A percentile compares a stretch with the other conserved stretches of the same genome.
Evolutionary conservation across 495 filamentous ascomycete genomes (phyloP).

Genomic region (Xylaria acuta): DNA sequence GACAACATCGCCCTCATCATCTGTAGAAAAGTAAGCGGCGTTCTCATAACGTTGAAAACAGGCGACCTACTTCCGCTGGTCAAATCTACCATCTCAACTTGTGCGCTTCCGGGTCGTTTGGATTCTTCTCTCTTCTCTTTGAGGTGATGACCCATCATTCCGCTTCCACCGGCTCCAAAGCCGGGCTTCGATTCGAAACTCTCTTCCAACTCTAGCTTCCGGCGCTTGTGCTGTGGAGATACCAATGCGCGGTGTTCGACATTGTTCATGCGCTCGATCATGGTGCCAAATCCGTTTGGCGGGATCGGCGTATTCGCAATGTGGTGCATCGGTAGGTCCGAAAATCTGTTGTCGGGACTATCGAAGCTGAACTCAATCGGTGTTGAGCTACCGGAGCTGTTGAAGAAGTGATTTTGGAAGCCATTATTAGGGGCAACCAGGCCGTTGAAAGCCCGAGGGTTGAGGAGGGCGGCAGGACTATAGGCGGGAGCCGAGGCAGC

Average conservation of each 20-base stretch:
- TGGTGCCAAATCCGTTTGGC: slow-evolving; percentile 48
- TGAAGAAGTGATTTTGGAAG: slow-evolving; percentile 28
- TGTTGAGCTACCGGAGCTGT: slow-evolving; percentile 27
- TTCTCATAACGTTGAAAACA: background rate
- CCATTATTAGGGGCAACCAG: slow-evolving; percentile 16
- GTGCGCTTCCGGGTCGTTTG: slow-evolving; percentile 39
- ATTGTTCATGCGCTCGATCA: slow-evolving; percentile 74
- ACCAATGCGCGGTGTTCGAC: slow-evolving; percentile 67
- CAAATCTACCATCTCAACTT: slow-evolving; percentile 66
- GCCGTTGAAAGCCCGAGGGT: slow-evolving; percentile 41
- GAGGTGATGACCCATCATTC: slow-evolving; percentile 68
- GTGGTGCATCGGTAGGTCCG: slow-evolving; percentile 21
- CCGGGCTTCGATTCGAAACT: slow-evolving; percentile 46
- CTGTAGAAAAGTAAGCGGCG: slow-evolving; percentile 28
- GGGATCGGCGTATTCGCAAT: slow-evolving; percentile 6
- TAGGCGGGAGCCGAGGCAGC: slow-evolving; percentile 31
- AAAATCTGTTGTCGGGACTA: slow-evolving; percentile 37
- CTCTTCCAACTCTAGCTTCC: slow-evolving; percentile 62
- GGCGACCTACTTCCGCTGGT: slow-evolving; percentile 57
- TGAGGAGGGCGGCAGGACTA: slow-evolving; percentile 45
- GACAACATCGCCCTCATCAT: slow-evolving; percentile 63
- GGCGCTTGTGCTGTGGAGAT: slow-evolving; percentile 68
- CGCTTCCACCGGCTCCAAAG: slow-evolving; percentile 56
- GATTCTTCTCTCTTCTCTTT: slow-evolving; percentile 60
- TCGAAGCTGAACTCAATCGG: slow-evolving; percentile 52